Evolutionary conservation across 2,329 filamentous ascomycete species (phyloP).

Genomic region (Fusarium sp.): DNA sequence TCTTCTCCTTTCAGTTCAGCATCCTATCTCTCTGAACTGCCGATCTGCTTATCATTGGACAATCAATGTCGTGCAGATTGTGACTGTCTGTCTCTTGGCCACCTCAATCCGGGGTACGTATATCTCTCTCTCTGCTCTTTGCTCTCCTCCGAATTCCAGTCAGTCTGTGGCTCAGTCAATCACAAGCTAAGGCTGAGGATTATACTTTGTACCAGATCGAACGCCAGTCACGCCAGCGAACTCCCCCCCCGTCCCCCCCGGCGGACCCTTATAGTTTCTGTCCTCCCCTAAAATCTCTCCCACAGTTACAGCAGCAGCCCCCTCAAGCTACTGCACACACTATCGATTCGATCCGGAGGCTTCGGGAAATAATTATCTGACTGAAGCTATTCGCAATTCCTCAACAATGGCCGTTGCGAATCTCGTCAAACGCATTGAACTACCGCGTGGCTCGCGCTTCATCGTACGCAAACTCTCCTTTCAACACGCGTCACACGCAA

Average conservation of each 20-base stretch:
- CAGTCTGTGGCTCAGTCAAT: not conserved
- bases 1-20: not conserved
- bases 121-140: not conserved
- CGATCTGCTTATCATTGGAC: constrained; percentile 11
- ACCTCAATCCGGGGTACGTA: not conserved
- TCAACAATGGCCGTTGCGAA: constrained; percentile 37
- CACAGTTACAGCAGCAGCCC: not conserved
- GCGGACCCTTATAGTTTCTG: not conserved
- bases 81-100: not conserved
- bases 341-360: constrained; percentile 1
- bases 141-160: not conserved
- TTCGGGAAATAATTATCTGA: not conserved
- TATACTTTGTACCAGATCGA: not conserved
- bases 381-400: constrained; percentile 12
- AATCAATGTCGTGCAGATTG: not conserved
- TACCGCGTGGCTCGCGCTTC: constrained; percentile 46
- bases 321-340: constrained; percentile 7
- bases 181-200: constrained; percentile 2
- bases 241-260: not conserved
- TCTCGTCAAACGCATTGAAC: constrained; percentile 39
- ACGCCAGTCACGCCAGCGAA: not conserved
- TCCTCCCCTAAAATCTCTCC: not conserved
- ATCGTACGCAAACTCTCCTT: constrained; percentile 39
- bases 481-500: not conserved
- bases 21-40: not conserved